phyloP scores from a whole-genome alignment of 2,329 filamentous ascomycete species.

The Escovopsis sp. region DNA sequence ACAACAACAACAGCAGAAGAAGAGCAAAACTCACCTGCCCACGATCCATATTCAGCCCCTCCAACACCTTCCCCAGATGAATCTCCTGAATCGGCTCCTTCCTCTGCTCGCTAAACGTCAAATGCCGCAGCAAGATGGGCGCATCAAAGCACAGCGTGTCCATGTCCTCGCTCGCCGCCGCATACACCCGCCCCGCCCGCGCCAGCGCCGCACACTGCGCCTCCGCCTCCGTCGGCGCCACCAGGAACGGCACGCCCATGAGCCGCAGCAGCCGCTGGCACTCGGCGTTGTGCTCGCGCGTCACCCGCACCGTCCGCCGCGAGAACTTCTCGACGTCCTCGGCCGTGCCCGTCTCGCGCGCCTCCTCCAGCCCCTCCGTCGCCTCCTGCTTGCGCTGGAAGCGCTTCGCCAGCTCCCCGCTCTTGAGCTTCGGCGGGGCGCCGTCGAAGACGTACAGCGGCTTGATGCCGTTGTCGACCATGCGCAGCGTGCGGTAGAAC shows the following conservation, averaged over 20 bases:
- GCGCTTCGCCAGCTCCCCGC: slow-evolving; percentile 87
- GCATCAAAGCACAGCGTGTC: slow-evolving; percentile 92
- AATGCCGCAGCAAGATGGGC: slow-evolving; percentile 76
- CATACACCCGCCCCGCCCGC: slow-evolving; percentile 85
- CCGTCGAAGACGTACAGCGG: slow-evolving; percentile 97
- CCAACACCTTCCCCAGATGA: slow-evolving; percentile 69
- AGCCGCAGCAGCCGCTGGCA: slow-evolving; percentile 81
- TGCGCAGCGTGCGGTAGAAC: slow-evolving; percentile 96
- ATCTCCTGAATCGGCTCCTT: slow-evolving; percentile 98
- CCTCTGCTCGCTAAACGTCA: slow-evolving; percentile 92
- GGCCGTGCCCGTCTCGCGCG: slow-evolving; percentile 91
- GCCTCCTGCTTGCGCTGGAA: slow-evolving; percentile 92
- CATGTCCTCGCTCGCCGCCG: slow-evolving; percentile 96
- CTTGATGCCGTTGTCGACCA: slow-evolving; percentile 98
- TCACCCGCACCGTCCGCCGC: slow-evolving; percentile 79
- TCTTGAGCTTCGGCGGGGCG: slow-evolving; percentile 92
- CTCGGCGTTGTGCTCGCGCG: slow-evolving; percentile 91
- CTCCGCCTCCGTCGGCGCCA: slow-evolving; percentile 93
- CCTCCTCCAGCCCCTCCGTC: slow-evolving; percentile 77
- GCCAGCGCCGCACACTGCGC: slow-evolving; percentile 89
- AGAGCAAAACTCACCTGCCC: slow-evolving; percentile 50
- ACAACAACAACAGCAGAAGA: too few relatives aligned
- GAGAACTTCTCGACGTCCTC: slow-evolving; percentile 98
- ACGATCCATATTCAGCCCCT: slow-evolving; percentile 76
- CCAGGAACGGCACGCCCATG: slow-evolving; percentile 92